phyloP scores from a whole-genome alignment of 2,329 filamentous ascomycete genomes.

The Didymella exigua region DNA sequence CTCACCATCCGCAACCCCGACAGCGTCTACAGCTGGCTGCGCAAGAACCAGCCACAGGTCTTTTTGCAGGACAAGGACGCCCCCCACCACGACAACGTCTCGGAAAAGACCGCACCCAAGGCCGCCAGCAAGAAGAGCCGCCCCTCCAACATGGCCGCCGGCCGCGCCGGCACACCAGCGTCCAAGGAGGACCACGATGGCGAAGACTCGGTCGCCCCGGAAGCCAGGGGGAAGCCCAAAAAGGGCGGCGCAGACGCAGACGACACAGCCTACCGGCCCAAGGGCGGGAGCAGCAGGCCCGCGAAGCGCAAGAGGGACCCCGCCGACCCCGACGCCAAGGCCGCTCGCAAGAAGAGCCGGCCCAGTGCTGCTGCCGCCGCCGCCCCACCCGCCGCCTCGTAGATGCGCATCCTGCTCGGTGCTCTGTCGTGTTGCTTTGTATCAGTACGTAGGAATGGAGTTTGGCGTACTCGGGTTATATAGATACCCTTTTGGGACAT shows the following conservation, averaged over 20 bases:
- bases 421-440: constrained; percentile 1
- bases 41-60: constrained; percentile 80
- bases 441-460: not conserved
- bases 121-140: constrained; percentile 40
- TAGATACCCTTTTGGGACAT: constrained; percentile 22
- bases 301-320: constrained; percentile 53
- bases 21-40: constrained; percentile 94
- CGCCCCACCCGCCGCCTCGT: not conserved
- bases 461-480: constrained; percentile 15
- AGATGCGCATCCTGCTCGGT: no score
- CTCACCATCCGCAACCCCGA: constrained; percentile 77
- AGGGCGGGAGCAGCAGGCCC: constrained; percentile 53
- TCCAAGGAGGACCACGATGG: constrained; percentile 49
- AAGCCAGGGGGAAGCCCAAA: constrained; percentile 34
- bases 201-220: constrained; percentile 48
- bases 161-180: constrained; percentile 33
- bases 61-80: constrained; percentile 75
- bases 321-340: constrained; percentile 37
- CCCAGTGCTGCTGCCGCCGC: constrained; percentile 25
- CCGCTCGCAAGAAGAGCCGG: constrained; percentile 43
- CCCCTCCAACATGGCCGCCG: constrained; percentile 37
- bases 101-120: constrained; percentile 40
- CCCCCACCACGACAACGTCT: constrained; percentile 46
- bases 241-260: constrained; percentile 46
- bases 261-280: constrained; percentile 55